A percentile compares a stretch with the other conserved stretches of the same genome.
These are phyloP conservation scores for Colletotrichum spinosum DNA, from an alignment of 2,329 filamentous ascomycete species.

Conservation along the genomic window DNA sequence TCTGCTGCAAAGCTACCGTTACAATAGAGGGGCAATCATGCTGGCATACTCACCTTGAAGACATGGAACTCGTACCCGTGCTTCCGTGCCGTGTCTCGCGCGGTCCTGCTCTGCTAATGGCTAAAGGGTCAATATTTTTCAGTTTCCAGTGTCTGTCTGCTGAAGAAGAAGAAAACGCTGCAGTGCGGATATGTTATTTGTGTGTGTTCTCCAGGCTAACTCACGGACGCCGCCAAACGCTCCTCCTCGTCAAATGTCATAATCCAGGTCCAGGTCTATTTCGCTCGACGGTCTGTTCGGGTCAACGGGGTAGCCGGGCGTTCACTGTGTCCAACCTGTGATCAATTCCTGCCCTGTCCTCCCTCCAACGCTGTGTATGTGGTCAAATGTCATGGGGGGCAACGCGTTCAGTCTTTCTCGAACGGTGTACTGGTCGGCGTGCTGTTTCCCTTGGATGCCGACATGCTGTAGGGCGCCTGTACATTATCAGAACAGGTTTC, in stretches of 20 bases:
- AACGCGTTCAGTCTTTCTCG: conserved; percentile 21
- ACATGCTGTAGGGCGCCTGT: conserved; percentile 80
- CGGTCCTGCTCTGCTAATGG: conserved; percentile 20
- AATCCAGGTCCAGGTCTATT: too few species aligned
- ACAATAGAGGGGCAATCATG: background rate
- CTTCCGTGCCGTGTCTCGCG: conserved; percentile 34
- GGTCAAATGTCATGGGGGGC: background rate
- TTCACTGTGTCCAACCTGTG: background rate
- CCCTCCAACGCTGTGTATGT: conserved; percentile 3
- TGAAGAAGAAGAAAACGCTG: conserved; percentile 13
- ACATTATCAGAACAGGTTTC: conserved; percentile 26
- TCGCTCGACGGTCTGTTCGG: conserved; percentile 8
- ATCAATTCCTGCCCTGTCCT: conserved; percentile 6
- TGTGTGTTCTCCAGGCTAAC: conserved; percentile 29
- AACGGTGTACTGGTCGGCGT: conserved; percentile 54
- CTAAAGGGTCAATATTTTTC: conserved; percentile 19
- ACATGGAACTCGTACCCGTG: conserved; percentile 20
- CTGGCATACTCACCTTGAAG: conserved; percentile 1
- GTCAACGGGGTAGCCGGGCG: conserved; percentile 6
- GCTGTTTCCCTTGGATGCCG: conserved; percentile 69
- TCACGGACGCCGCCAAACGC: conserved; percentile 27
- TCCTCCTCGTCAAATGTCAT: background rate
- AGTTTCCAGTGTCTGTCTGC: conserved; percentile 13
- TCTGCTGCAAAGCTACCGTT: too few species aligned
- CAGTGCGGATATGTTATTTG: conserved; percentile 27